Percentiles rank a stretch among this genome's conserved stretches.
phyloP scores from a whole-genome alignment of 2,329 filamentous ascomycete genomes.

The Hymenoscyphus occultus region DNA sequence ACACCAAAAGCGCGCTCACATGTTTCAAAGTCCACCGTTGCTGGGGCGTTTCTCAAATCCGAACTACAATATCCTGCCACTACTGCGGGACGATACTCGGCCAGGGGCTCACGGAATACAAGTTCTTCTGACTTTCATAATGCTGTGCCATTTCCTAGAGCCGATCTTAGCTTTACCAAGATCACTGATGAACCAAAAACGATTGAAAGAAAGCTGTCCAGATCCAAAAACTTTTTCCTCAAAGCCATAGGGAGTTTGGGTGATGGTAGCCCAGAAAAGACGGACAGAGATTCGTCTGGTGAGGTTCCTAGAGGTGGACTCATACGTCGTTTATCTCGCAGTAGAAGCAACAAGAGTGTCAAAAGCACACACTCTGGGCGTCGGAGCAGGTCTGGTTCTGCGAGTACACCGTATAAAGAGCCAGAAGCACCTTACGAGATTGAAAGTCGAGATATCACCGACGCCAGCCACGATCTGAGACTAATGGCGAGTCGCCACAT shows the following conservation, averaged over 20 bases:
- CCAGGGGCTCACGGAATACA: slow-evolving; percentile 18
- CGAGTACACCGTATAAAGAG: slow-evolving; percentile 11
- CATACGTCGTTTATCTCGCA: slow-evolving; percentile 28
- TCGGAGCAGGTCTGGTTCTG: slow-evolving; percentile 8
- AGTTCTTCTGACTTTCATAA: slow-evolving; percentile 11
- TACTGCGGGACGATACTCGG: slow-evolving; percentile 22
- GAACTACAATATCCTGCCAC: slow-evolving; percentile 25
- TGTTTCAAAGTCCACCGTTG: slow-evolving; percentile 27
- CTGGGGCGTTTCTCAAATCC: slow-evolving; percentile 30
- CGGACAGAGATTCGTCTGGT: slow-evolving; percentile 13
- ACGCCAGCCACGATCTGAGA: slow-evolving; percentile 23
- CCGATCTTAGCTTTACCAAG: slow-evolving; percentile 2
- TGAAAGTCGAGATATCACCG: slow-evolving; percentile 24
- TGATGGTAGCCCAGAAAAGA: slow-evolving; percentile 15
- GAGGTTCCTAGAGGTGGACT: slow-evolving; percentile 24
- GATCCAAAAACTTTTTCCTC: slow-evolving; percentile 34
- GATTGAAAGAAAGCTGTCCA: slow-evolving; percentile 28
- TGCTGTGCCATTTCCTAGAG: slow-evolving; percentile 5
- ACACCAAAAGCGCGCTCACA: slow-evolving; percentile 30
- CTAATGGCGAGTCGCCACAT: slow-evolving; percentile 16
- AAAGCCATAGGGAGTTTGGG: slow-evolving; percentile 28
- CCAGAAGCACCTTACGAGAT: slow-evolving; percentile 15
- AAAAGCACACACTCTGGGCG: slow-evolving; percentile 5
- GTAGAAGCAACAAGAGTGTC: slow-evolving; percentile 16
- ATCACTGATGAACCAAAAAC: slow-evolving; percentile 19